phyloP scores from a whole-genome alignment of 108 stramenopile genomes.

The Stephanodiscus triporus region DNA sequence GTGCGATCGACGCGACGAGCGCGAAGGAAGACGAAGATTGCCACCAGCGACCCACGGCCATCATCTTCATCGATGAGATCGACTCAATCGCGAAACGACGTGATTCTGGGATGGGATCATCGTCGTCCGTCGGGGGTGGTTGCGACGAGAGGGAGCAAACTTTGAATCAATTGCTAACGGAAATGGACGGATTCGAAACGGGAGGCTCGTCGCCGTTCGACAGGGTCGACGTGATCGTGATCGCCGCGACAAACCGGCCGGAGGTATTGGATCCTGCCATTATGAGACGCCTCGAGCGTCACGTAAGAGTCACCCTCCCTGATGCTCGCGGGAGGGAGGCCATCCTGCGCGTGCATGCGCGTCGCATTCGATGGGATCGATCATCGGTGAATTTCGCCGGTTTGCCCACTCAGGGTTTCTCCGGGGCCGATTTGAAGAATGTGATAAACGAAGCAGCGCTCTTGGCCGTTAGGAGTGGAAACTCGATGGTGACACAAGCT shows the following conservation, averaged over 20 bases:
- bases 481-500: conserved; percentile 47
- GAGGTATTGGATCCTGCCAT: conserved; percentile 95
- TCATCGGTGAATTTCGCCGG: conserved; percentile 55
- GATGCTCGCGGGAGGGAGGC: conserved; percentile 80
- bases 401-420: conserved; percentile 60
- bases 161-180: conserved; percentile 92
- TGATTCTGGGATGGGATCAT: conserved; percentile 31
- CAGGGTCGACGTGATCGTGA: conserved; percentile 84
- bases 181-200: conserved; percentile 93
- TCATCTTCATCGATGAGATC: conserved; percentile 98
- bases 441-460: conserved; percentile 84
- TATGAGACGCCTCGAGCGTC: conserved; percentile 94
- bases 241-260: conserved; percentile 94
- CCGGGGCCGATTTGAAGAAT: conserved; percentile 79
- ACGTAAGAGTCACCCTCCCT: conserved; percentile 88
- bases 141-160: conserved; percentile 95
- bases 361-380: conserved; percentile 52
- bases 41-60: conserved; percentile 57
- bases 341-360: conserved; percentile 88
- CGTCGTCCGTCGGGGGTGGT: conserved; percentile 58
- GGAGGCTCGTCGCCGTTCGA: conserved; percentile 19
- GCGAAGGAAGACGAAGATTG: background rate
- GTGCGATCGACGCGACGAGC: background rate
- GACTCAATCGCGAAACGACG: conserved; percentile 91
- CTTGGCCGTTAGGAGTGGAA: conserved; percentile 64